Evolutionary conservation across 2,329 filamentous ascomycete genomes (phyloP).

Genomic region (Pezicula neosporulosa): DNA sequence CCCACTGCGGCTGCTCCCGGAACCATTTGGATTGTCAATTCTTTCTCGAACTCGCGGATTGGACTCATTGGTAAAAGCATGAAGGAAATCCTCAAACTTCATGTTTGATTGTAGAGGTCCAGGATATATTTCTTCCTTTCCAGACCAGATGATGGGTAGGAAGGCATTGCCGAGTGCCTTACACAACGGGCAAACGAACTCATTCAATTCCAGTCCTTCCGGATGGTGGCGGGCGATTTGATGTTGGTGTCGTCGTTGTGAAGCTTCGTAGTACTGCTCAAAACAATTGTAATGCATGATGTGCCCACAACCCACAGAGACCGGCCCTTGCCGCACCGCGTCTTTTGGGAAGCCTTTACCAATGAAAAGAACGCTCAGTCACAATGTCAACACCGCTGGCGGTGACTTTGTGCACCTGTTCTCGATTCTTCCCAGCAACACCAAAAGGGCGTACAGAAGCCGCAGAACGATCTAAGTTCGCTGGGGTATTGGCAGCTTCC

Average conservation of each 20-base stretch:
- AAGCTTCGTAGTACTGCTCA: constrained; percentile 84
- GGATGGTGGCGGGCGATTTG: constrained; percentile 95
- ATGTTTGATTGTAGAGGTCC: constrained; percentile 60
- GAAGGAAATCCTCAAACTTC: constrained; percentile 50
- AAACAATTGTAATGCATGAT: constrained; percentile 99
- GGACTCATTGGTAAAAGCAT: constrained; percentile 5
- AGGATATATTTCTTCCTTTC: constrained; percentile 79
- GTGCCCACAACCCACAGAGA: constrained; percentile 90
- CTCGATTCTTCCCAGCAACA: constrained; percentile 81
- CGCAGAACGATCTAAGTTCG: constrained; percentile 79
- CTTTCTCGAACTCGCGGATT: constrained; percentile 5
- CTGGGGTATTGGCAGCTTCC: constrained; percentile 75
- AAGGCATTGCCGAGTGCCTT: constrained; percentile 96
- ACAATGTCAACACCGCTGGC: constrained; percentile 67
- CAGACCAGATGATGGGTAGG: constrained; percentile 92
- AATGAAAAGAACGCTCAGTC: constrained; percentile 75
- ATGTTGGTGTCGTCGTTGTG: constrained; percentile 76
- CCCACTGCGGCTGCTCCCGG: constrained; percentile 5
- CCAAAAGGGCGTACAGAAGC: constrained; percentile 85
- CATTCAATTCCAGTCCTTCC: constrained; percentile 72
- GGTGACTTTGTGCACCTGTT: constrained; percentile 72
- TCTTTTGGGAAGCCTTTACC: constrained; percentile 82
- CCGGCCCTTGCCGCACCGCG: constrained; percentile 67
- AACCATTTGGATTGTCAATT: constrained; percentile 9
- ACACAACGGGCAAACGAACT: constrained; percentile 95